A percentile compares a stretch with the other conserved stretches of the same genome.
These are phyloP conservation scores for Malassezia equina DNA, from an alignment of 1,284 basidiomycete genomes.

Conservation along the genomic window DNA sequence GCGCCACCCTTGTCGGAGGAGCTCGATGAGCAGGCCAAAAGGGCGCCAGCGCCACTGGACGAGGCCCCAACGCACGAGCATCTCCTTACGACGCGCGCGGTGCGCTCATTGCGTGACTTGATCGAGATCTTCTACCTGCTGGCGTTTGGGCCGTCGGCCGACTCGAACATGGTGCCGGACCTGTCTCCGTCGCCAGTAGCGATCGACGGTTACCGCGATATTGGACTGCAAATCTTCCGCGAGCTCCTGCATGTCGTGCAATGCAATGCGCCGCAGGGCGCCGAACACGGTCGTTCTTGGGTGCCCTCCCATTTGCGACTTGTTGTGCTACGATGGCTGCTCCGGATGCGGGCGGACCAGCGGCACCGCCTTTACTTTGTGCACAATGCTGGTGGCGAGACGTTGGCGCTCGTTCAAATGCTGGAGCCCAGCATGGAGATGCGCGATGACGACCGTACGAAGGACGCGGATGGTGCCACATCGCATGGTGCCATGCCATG, in stretches of 20 bases:
- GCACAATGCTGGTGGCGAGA: slow-evolving; percentile 50
- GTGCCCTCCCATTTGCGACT: slow-evolving; percentile 51
- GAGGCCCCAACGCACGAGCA: slow-evolving; percentile 13
- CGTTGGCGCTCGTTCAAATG: slow-evolving; percentile 10
- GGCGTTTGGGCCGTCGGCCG: slow-evolving; percentile 39
- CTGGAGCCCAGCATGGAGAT: background rate
- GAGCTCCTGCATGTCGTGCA: slow-evolving; percentile 35
- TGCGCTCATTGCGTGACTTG: slow-evolving; percentile 28
- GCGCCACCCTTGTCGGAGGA: background rate
- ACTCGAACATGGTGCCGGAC: slow-evolving; percentile 22
- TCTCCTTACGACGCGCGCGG: slow-evolving; percentile 17
- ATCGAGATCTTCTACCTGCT: slow-evolving; percentile 42
- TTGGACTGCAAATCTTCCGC: slow-evolving; percentile 35
- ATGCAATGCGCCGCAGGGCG: slow-evolving; percentile 3
- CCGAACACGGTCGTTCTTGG: background rate
- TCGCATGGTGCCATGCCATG: background rate
- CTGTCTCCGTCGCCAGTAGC: slow-evolving; percentile 18
- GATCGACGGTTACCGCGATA: slow-evolving; percentile 27
- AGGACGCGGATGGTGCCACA: background rate
- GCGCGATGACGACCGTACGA: background rate
- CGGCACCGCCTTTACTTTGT: slow-evolving; percentile 75
- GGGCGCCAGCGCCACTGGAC: background rate
- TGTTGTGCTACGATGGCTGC: slow-evolving; percentile 71
- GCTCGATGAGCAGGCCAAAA: background rate
- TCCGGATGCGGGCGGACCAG: slow-evolving; percentile 78